A percentile compares a stretch with the other conserved stretches of the same genome.
Conservation (phyloP, 305 asterid genomes). For the Solanum hybrid region DNA sequence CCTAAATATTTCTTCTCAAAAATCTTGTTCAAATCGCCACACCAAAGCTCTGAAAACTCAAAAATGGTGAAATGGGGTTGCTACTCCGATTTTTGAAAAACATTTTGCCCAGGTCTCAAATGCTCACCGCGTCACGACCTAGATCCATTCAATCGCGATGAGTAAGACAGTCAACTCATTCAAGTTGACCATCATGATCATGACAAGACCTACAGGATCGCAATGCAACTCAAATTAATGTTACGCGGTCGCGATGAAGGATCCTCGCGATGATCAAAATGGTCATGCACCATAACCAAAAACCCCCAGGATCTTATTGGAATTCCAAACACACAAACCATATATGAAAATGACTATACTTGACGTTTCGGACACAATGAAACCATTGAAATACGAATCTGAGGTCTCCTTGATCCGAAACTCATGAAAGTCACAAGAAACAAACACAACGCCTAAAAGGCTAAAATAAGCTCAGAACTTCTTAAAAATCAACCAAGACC, state of each 20-base stretch:
- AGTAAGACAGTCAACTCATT: not conserved
- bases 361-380: too few relatives aligned
- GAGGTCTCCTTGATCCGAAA: not conserved
- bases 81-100: not conserved
- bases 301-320: not conserved
- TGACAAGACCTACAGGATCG: not conserved
- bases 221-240: not conserved
- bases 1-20: not conserved
- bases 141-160: not conserved
- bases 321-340: not conserved
- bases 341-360: not conserved
- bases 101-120: not conserved
- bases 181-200: not conserved
- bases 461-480: not conserved
- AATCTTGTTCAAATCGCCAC: not conserved
- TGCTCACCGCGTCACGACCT: not conserved
- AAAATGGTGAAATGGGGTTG: not conserved
- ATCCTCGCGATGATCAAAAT: not conserved
- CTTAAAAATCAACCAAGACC: not conserved
- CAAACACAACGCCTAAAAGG: not conserved
- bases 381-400: not conserved
- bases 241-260: not conserved
- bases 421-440: not conserved
- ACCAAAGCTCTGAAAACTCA: too few relatives aligned
- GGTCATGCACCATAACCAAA: not conserved